Percentiles rank a stretch among this genome's conserved stretches.
These are phyloP conservation scores for Ophiostoma montium DNA, from an alignment of 2,329 filamentous ascomycete genomes.

Conservation along the genomic window DNA sequence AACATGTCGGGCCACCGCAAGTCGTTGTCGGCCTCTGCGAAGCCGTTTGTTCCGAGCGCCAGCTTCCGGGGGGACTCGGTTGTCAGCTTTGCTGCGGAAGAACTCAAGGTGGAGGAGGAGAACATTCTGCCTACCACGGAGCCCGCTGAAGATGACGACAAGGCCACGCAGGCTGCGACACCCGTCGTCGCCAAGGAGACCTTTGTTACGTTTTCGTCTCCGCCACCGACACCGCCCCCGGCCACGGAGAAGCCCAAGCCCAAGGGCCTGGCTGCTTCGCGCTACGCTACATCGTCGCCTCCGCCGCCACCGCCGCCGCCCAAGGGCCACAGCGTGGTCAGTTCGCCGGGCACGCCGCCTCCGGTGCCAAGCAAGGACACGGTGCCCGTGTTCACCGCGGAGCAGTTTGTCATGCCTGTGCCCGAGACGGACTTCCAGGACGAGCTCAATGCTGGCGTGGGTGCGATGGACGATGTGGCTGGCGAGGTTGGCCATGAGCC, in stretches of 20 bases:
- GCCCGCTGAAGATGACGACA: conserved; percentile 11
- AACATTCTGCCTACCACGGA: conserved; percentile 8
- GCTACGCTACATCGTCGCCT: conserved; percentile 24
- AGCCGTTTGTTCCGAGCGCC: conserved; percentile 46
- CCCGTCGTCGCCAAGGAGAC: background rate
- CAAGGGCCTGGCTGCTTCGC: conserved; percentile 32
- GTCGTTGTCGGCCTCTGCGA: conserved; percentile 56
- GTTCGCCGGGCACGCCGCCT: conserved; percentile 28
- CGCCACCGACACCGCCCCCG: conserved; percentile 17
- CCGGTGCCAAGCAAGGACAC: conserved; percentile 18
- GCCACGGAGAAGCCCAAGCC: conserved; percentile 15
- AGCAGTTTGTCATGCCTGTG: conserved; percentile 4
- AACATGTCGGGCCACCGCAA: conserved; percentile 31
- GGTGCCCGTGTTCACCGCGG: conserved; percentile 6
- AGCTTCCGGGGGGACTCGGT: conserved; percentile 14
- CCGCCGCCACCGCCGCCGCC: conserved; percentile 23
- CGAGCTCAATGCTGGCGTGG: conserved; percentile 8
- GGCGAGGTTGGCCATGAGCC: conserved; percentile 24
- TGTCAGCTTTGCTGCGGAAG: conserved; percentile 12
- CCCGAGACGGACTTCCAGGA: conserved; percentile 1
- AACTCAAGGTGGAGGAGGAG: background rate
- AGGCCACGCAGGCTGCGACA: conserved; percentile 8
- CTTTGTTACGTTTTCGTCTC: conserved; percentile 1
- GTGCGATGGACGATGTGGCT: conserved; percentile 8
- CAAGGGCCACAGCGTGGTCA: conserved; percentile 28